These are phyloP conservation scores for Wickerhamiella domercqiae DNA, from an alignment of 805 yeast species.

Conservation along the genomic window DNA sequence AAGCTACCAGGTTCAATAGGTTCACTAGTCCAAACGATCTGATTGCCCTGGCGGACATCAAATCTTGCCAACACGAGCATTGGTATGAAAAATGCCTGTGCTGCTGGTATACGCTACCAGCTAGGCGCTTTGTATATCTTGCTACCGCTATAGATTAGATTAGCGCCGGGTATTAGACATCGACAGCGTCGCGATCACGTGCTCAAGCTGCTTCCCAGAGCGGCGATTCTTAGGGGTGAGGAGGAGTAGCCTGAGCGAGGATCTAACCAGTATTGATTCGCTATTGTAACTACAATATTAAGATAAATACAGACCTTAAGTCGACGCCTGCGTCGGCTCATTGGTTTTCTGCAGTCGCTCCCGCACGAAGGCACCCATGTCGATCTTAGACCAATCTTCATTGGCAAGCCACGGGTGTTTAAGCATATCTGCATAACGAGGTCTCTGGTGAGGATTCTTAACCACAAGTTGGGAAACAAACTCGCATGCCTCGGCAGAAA, in stretches of 20 bases:
- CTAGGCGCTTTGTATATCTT: no score
- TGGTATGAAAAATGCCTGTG: background rate
- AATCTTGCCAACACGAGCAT: conserved; percentile 36
- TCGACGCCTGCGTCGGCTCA: no score
- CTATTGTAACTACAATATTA: no score
- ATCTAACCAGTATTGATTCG: no score
- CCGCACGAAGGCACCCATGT: conserved; percentile 26
- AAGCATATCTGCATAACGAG: conserved; percentile 59
- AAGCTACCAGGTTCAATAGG: conserved; percentile 18
- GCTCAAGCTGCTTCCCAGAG: no score
- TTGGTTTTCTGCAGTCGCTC: conserved; percentile 10
- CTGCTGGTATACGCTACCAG: background rate
- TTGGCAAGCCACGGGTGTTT: conserved; percentile 70
- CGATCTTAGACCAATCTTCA: conserved; percentile 23
- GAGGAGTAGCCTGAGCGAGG: background rate
- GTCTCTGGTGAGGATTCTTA: conserved; percentile 68
- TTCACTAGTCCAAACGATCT: conserved; percentile 30
- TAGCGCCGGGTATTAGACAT: no score
- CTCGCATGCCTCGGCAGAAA: conserved; percentile 60
- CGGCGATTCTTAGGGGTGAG: no score
- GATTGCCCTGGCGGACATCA: conserved; percentile 38
- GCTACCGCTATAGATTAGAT: no score
- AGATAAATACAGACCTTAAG: no score
- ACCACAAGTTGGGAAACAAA: conserved; percentile 59
- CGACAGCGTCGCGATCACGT: no score